phyloP scores from a whole-genome alignment of 108 stramenopile species.

The Chaetoceros tenuissimus region DNA sequence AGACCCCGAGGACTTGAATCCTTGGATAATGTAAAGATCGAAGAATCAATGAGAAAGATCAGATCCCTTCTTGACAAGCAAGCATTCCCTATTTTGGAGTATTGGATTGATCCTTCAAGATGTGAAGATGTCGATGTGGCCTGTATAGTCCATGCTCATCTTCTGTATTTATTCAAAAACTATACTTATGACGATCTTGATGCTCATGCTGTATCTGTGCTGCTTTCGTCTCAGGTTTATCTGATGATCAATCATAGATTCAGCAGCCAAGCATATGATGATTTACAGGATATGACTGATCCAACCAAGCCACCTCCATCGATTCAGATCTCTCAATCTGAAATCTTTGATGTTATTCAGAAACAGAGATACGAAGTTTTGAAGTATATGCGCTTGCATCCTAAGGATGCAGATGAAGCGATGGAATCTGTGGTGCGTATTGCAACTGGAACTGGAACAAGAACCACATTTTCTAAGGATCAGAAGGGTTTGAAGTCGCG shows the following conservation, averaged over 20 bases:
- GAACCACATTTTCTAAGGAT: slow-evolving; percentile 45
- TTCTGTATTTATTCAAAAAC: slow-evolving; percentile 96
- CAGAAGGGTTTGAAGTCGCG: slow-evolving; percentile 68
- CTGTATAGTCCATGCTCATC: slow-evolving; percentile 93
- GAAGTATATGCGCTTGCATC: slow-evolving; percentile 83
- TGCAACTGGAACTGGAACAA: slow-evolving; percentile 89
- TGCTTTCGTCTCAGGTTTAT: slow-evolving; percentile 94
- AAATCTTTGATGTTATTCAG: slow-evolving; percentile 92
- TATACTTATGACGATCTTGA: slow-evolving; percentile 88
- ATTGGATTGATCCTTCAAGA: slow-evolving; percentile 90
- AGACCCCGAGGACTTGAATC: slow-evolving; percentile 78
- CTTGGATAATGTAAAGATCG: slow-evolving; percentile 70
- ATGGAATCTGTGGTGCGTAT: slow-evolving; percentile 94
- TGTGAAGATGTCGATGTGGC: slow-evolving; percentile 74
- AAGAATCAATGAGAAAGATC: slow-evolving; percentile 65
- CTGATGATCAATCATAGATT: slow-evolving; percentile 96
- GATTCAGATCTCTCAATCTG: slow-evolving; percentile 92
- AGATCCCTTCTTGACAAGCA: slow-evolving; percentile 71
- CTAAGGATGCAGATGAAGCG: slow-evolving; percentile 76
- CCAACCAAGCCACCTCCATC: slow-evolving; percentile 82
- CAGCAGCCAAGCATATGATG: slow-evolving; percentile 81
- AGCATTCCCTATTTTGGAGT: slow-evolving; percentile 91
- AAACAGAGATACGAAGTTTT: slow-evolving; percentile 87
- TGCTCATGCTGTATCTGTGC: slow-evolving; percentile 81
- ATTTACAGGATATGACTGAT: slow-evolving; percentile 81